Evolutionary conservation across 2,329 filamentous ascomycete genomes (phyloP).

Genomic region (Lithohypha guttulata): DNA sequence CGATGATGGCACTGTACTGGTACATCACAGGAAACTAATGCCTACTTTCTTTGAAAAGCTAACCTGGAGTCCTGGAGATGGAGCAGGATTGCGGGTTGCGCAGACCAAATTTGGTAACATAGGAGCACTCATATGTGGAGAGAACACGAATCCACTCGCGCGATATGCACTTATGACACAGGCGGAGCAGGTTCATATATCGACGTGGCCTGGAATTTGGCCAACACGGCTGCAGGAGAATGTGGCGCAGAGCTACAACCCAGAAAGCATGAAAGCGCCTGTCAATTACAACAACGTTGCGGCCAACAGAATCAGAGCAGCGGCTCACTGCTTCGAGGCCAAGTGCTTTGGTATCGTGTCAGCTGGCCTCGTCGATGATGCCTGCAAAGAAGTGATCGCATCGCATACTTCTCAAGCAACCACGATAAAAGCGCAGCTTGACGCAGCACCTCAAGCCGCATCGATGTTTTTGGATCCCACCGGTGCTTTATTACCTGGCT

Average conservation of each 20-base stretch:
- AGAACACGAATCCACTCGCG: slow-evolving; percentile 49
- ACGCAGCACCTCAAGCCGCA: slow-evolving; percentile 33
- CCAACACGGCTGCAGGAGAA: slow-evolving; percentile 32
- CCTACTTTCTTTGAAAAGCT: slow-evolving; percentile 49
- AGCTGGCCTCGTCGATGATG: slow-evolving; percentile 33
- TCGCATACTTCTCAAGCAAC: slow-evolving; percentile 20
- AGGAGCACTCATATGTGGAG: slow-evolving; percentile 44
- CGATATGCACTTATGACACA: slow-evolving; percentile 44
- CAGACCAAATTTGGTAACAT: slow-evolving; percentile 38
- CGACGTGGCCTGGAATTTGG: slow-evolving; percentile 46
- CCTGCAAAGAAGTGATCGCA: slow-evolving; percentile 29
- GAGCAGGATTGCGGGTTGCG: slow-evolving; percentile 38
- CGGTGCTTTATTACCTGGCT: slow-evolving; percentile 32
- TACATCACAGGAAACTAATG: slow-evolving; percentile 45
- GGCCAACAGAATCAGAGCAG: slow-evolving; percentile 42
- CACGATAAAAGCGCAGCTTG: slow-evolving; percentile 26
- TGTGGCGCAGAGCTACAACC: slow-evolving; percentile 17
- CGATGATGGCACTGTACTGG: slow-evolving; percentile 34
- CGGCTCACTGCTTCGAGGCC: slow-evolving; percentile 48
- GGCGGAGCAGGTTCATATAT: slow-evolving; percentile 46
- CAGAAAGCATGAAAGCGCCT: slow-evolving; percentile 8
- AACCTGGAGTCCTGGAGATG: slow-evolving; percentile 44
- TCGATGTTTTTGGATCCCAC: slow-evolving; percentile 44
- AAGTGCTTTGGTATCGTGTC: slow-evolving; percentile 47
- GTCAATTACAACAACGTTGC: slow-evolving; percentile 44